Percentiles rank a stretch among this genome's conserved stretches.
phyloP scores from a whole-genome alignment of 306 rosid genomes.

The Vigna reflexopilosa region DNA sequence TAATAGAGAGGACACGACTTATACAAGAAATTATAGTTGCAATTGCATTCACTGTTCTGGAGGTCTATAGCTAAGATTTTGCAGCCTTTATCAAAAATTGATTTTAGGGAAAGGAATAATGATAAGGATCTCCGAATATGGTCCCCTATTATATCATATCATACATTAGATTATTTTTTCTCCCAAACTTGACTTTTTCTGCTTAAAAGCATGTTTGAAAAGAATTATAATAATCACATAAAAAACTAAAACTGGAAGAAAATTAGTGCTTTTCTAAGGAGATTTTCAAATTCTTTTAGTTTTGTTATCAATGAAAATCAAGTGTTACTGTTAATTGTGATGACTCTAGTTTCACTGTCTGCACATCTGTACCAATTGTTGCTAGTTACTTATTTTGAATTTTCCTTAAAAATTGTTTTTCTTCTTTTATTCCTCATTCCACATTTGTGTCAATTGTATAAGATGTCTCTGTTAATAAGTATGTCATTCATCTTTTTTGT shows the following conservation, averaged over 20 bases:
- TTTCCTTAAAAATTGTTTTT: background rate
- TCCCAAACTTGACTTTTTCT: background rate
- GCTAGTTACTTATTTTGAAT: background rate
- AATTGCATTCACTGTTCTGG: constrained; percentile 5
- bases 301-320: background rate
- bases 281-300: background rate
- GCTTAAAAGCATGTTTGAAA: background rate
- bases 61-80: background rate
- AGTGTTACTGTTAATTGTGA: background rate
- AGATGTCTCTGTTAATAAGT: constrained; percentile 17
- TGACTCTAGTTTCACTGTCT: constrained; percentile 3
- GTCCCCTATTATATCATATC: background rate
- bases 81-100: constrained; percentile 11
- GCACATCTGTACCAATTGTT: constrained; percentile 11
- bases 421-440: background rate
- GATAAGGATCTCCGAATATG: constrained; percentile 23
- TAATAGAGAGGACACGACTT: background rate
- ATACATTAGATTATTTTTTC: background rate
- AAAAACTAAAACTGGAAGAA: background rate
- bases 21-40: constrained; percentile 25
- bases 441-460: background rate
- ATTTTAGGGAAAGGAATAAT: constrained; percentile 17
- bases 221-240: background rate
- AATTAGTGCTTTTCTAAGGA: background rate
- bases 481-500: constrained; percentile 10